Evolutionary conservation across 306 rosid genomes (phyloP).

Genomic region (Dryas drummondii): DNA sequence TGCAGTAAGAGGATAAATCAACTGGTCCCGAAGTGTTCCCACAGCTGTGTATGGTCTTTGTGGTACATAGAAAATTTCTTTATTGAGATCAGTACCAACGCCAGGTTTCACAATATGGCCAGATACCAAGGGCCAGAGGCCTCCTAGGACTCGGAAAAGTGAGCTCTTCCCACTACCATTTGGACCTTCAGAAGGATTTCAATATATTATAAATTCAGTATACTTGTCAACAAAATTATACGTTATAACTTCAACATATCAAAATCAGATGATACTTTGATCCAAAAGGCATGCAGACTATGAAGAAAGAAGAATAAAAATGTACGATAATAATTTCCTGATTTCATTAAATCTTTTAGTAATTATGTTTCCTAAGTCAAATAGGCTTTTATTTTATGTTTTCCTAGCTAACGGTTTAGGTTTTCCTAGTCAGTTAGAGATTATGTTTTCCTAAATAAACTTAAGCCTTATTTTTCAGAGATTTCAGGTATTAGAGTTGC

Average conservation of each 20-base stretch:
- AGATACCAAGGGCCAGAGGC: slow-evolving; percentile 95
- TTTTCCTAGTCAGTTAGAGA: no score
- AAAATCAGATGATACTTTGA: neutral
- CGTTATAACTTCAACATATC: neutral
- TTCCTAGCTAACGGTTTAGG: no score
- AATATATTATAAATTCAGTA: slow-evolving; percentile 28
- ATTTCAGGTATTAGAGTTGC: no score
- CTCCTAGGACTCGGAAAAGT: slow-evolving; percentile 96
- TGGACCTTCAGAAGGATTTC: slow-evolving; percentile 71
- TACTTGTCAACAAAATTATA: neutral
- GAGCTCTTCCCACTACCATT: slow-evolving; percentile 99
- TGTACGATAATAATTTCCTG: no score
- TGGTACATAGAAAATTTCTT: slow-evolving; percentile 97
- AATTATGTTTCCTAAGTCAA: no score
- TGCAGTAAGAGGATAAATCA: slow-evolving; percentile 84
- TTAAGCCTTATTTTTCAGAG: no score
- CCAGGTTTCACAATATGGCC: slow-evolving; percentile 97
- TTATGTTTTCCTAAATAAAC: no score
- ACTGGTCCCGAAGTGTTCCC: slow-evolving; percentile 96
- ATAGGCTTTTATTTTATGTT: no score
- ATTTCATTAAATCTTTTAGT: no score
- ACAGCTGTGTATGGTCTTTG: slow-evolving; percentile 99
- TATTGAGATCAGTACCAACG: slow-evolving; percentile 94
- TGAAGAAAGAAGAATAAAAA: neutral
- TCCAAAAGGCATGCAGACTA: neutral